Base-by-base conservation (phyloP, 2,329 filamentous ascomycete genomes). In the Didymella arachidicola region DNA sequence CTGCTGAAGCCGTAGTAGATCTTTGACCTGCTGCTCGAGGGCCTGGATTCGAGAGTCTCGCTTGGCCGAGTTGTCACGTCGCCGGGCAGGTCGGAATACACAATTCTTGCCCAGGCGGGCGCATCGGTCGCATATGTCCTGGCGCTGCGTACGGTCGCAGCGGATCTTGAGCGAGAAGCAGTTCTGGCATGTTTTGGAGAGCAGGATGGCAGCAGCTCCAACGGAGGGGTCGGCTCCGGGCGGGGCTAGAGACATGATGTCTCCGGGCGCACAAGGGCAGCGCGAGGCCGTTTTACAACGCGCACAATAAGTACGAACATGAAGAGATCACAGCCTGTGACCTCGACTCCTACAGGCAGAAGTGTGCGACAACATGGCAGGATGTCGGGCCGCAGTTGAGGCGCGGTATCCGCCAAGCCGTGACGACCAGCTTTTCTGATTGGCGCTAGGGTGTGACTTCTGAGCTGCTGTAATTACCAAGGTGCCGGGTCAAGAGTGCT, bases 11-110 rank as follows among this genome's bases (percentile, higher is more conserved):
- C 62, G 63, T n/a, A 70, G 65, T 16, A 73, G 64, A 36, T 72
- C 63, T 41, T 70, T 69, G 27, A 74, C 71, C 38, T 73, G 70
- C n/a, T 71, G 69, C 52, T 78, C 76, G 11, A 79, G 71, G 12
- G 73, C 73, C 52, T 78, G 72, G 36, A 78, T 77, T 26, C 68
- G 72, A 70, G 70, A 68, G 57, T 78, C 77, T 45, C 70, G 70
- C 53, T 76, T 78, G 34, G 73, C 65, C 29, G 71, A 73, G 26
- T 73, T 76, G 58, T 78, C 74, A 27, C 75, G 72, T 50, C 75
- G 71, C 38, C 71, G 67, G 7, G 74, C 71, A 41, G 75, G 70
- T 7, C 77, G 72, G 51, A 74, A 77, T 2, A 73, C 59, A 54
- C 77, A 79, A 45, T 74, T 66, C 54, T 77, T 77, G 19, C 70